phyloP scores from a whole-genome alignment of 768 basidiomycete genomes.

The Phlebiopsis flavidoalba region DNA sequence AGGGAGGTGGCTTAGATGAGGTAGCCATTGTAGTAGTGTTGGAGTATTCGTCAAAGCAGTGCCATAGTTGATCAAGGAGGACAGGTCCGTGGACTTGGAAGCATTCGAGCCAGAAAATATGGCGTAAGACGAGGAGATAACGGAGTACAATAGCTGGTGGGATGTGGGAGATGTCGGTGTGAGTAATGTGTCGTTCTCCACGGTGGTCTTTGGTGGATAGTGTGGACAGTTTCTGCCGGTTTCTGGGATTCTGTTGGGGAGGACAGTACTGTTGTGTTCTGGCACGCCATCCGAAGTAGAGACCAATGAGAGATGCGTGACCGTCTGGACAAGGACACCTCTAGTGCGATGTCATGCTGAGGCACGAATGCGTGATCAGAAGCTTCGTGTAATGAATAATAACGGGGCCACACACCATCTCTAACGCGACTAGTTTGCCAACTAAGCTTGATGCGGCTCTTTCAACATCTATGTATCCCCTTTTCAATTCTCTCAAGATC shows the following conservation, averaged over 20 bases:
- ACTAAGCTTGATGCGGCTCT: conserved; percentile 63
- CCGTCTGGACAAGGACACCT: conserved; percentile 42
- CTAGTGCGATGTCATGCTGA: conserved; percentile 50
- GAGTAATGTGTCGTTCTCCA: conserved; percentile 32
- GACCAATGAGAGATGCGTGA: conserved; percentile 35
- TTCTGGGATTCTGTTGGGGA: no score
- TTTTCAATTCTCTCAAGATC: conserved; percentile 39
- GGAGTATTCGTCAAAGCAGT: conserved; percentile 25
- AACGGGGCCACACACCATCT: conserved; percentile 51
- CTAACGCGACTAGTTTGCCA: conserved; percentile 61
- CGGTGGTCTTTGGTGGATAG: no score
- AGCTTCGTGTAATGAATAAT: neutral
- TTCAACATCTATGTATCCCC: conserved; percentile 61
- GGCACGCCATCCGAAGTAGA: conserved; percentile 17
- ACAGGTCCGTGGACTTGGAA: neutral
- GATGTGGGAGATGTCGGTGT: conserved; percentile 56
- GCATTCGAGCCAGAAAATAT: conserved; percentile 10
- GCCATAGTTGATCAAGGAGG: conserved; percentile 23
- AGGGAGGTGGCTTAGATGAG: conserved; percentile 36
- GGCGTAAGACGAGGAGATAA: conserved; percentile 35
- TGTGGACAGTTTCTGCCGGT: no score
- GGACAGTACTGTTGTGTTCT: no score
- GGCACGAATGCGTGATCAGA: neutral
- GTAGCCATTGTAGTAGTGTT: conserved; percentile 51
- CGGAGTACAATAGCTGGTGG: conserved; percentile 53